Evolutionary conservation across 805 yeast species (phyloP).

Genomic region (Saturnispora gosingensis): DNA sequence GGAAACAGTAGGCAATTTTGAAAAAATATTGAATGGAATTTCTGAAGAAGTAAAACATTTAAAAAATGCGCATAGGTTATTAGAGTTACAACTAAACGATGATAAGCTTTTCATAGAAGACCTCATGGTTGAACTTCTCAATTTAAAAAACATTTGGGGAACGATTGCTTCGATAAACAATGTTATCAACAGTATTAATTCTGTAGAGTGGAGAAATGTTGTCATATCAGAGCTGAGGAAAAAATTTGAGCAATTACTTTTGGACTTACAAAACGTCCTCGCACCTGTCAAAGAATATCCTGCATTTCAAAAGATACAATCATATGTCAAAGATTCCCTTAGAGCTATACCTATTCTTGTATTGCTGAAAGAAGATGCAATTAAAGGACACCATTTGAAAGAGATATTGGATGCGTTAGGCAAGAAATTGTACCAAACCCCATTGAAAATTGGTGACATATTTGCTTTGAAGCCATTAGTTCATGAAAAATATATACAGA

Average conservation of each 20-base stretch:
- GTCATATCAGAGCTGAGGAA: conserved; percentile 37
- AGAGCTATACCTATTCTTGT: conserved; percentile 31
- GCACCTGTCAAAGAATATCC: conserved; percentile 52
- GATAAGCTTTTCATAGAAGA: conserved; percentile 23
- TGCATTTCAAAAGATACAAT: conserved; percentile 55
- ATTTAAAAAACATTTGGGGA: conserved; percentile 55
- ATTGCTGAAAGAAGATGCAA: conserved; percentile 44
- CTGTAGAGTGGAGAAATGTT: conserved; percentile 40
- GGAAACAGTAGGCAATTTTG: conserved; percentile 24
- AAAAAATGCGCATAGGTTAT: conserved; percentile 26
- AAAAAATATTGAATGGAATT: conserved; percentile 10
- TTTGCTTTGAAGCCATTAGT: conserved; percentile 44
- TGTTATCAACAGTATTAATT: conserved; percentile 34
- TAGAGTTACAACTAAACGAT: conserved; percentile 18
- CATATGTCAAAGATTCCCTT: conserved; percentile 32
- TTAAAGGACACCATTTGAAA: conserved; percentile 64
- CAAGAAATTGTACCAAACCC: conserved; percentile 10
- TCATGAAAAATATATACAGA: conserved; percentile 38
- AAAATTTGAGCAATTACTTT: conserved; percentile 42
- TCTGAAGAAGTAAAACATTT: conserved; percentile 17
- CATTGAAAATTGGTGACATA: conserved; percentile 47
- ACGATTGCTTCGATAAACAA: conserved; percentile 45
- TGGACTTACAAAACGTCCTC: conserved; percentile 43
- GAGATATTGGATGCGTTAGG: conserved; percentile 30
- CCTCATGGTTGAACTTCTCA: conserved; percentile 41